Percentiles rank a stretch among this genome's conserved stretches.
Conservation (phyloP, 2,329 filamentous ascomycete species). For the Claviceps sp. region DNA sequence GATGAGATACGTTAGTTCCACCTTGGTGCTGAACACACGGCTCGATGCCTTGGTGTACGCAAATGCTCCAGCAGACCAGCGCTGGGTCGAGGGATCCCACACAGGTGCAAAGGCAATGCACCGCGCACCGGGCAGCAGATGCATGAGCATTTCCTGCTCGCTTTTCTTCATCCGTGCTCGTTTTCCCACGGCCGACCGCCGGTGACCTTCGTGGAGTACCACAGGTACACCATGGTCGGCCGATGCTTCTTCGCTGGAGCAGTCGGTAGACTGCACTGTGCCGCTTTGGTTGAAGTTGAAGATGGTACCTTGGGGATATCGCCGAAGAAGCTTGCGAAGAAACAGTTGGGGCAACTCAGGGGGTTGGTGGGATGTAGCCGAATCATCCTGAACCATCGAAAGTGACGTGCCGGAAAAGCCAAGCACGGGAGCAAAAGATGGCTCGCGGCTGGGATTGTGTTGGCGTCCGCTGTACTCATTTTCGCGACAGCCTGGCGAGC, state of each 20-base stretch:
- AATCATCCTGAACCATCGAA: conserved; percentile 20
- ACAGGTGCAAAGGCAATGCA: conserved; percentile 34
- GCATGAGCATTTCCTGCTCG: conserved; percentile 15
- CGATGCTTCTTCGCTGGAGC: conserved; percentile 12
- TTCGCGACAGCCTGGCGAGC: background rate
- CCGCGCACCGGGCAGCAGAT: conserved; percentile 28
- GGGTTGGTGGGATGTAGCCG: conserved; percentile 5
- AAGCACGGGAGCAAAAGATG: conserved; percentile 14
- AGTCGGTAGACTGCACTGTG: conserved; percentile 18
- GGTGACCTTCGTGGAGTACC: background rate
- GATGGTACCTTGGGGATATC: conserved; percentile 31
- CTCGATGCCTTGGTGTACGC: conserved; percentile 31
- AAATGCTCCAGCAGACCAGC: conserved; percentile 37
- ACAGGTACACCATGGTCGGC: background rate
- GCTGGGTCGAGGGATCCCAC: conserved; percentile 30
- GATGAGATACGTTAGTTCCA: conserved; percentile 36
- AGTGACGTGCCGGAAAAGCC: conserved; percentile 21
- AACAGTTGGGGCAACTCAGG: conserved; percentile 23
- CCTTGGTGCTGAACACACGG: conserved; percentile 29
- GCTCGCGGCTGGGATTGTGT: background rate
- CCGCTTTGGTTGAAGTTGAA: conserved; percentile 30
- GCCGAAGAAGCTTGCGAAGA: conserved; percentile 26
- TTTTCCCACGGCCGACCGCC: background rate
- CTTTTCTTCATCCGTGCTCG: conserved; percentile 7
- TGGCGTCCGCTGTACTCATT: background rate